Conservation (phyloP, 148 eudicot genomes). For the Silene uniflora region DNA sequence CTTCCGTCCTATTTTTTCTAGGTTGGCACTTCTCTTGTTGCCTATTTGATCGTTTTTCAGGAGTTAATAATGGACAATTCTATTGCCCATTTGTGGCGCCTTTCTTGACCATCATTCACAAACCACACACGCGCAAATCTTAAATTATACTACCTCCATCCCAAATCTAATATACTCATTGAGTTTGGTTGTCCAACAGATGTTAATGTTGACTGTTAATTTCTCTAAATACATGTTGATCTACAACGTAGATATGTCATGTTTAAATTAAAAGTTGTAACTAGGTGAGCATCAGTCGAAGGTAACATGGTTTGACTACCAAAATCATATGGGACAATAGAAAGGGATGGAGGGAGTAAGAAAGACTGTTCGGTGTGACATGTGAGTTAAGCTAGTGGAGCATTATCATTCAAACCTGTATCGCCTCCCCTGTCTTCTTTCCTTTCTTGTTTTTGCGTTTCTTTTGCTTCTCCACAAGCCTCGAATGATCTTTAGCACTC, state of each 20-base stretch:
- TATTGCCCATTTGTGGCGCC: not conserved
- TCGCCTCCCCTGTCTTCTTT: conserved; percentile 20
- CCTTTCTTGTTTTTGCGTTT: conserved; percentile 53
- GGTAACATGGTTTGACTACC: not conserved
- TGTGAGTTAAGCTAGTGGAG: conserved; percentile 11
- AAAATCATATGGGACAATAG: not conserved
- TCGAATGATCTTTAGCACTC: conserved; percentile 50
- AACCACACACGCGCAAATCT: not conserved
- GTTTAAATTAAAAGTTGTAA: no score
- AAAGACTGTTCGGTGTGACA: not conserved
- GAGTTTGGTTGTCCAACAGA: not conserved
- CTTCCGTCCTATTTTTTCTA: not conserved
- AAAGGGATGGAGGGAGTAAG: not conserved
- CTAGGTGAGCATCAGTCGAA: not conserved
- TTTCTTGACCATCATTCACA: not conserved
- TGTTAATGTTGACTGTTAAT: not conserved
- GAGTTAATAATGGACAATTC: not conserved
- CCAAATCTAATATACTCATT: not conserved
- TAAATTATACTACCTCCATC: not conserved
- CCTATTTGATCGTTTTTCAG: not conserved
- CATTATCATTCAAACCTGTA: not conserved
- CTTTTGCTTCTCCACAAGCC: conserved; percentile 66
- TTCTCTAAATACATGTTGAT: not conserved
- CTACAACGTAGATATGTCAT: no score
- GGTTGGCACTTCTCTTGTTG: conserved; percentile 2